Conservation (phyloP, 108 stramenopile species). For the Skeletonema tropicum region DNA sequence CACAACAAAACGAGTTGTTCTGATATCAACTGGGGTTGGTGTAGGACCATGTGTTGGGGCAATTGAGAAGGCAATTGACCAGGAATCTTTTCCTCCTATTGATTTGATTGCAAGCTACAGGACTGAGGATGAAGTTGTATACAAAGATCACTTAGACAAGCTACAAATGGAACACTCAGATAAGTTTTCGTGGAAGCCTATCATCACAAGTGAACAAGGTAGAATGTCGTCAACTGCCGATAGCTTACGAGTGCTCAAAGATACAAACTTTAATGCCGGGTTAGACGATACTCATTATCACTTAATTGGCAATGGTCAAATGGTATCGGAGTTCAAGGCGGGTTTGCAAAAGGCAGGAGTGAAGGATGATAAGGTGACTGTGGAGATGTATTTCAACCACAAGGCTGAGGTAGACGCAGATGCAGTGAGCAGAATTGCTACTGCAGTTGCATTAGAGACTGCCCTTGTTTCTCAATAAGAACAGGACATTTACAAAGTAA, state of each 20-base stretch:
- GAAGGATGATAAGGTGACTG: constrained; percentile 38
- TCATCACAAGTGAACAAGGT: constrained; percentile 38
- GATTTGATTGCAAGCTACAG: constrained; percentile 52
- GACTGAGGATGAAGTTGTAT: constrained; percentile 35
- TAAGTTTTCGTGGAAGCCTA: constrained; percentile 37
- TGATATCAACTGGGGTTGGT: constrained; percentile 59
- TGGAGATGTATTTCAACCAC: constrained; percentile 61
- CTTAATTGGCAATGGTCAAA: constrained; percentile 60
- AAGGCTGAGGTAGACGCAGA: constrained; percentile 18
- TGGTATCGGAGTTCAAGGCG: constrained; percentile 52
- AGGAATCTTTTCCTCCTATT: constrained; percentile 28
- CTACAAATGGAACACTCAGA: constrained; percentile 7
- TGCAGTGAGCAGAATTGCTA: constrained; percentile 30
- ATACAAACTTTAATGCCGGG: not conserved
- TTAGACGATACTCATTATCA: constrained; percentile 53
- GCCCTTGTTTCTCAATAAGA: not conserved
- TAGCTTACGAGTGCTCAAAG: constrained; percentile 5
- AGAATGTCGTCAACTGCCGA: constrained; percentile 30
- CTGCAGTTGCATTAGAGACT: constrained; percentile 15
- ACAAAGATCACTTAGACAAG: constrained; percentile 27
- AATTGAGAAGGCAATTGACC: constrained; percentile 33
- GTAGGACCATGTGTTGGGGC: constrained; percentile 59
- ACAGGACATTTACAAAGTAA: not conserved
- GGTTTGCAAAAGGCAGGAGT: constrained; percentile 56
- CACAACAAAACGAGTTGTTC: constrained; percentile 31